phyloP scores from a whole-genome alignment of 768 basidiomycete genomes.

The Mrakia hoshinonis region DNA sequence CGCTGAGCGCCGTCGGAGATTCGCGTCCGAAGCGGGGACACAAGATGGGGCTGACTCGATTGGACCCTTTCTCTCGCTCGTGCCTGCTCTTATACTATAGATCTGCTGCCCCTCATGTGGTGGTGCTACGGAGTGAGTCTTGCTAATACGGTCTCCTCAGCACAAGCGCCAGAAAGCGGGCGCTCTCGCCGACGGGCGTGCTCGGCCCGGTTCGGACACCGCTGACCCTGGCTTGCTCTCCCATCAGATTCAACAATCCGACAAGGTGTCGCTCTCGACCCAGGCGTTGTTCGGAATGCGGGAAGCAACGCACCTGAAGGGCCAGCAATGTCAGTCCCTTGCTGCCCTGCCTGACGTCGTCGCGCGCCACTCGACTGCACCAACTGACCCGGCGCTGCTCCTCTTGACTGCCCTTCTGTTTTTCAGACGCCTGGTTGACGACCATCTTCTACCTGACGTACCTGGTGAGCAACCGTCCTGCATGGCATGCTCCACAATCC shows the following conservation, averaged over 20 bases:
- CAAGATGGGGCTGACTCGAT: too few species aligned
- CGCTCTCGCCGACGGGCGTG: too few species aligned
- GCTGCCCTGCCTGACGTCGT: background rate
- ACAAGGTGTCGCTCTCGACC: conserved; percentile 30
- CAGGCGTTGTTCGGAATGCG: conserved; percentile 20
- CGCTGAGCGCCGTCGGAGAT: background rate
- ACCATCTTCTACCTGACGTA: conserved; percentile 28
- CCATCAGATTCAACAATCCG: conserved; percentile 35
- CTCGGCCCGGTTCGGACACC: too few species aligned
- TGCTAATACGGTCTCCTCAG: too few species aligned
- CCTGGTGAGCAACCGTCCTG: too few species aligned
- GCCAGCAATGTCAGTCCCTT: background rate
- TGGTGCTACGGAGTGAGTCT: conserved; percentile 33
- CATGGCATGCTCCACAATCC: conserved; percentile 17
- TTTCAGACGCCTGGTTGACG: background rate
- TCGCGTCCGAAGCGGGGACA: too few species aligned
- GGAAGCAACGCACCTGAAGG: conserved; percentile 5
- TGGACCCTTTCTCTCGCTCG: background rate
- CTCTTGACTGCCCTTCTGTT: background rate
- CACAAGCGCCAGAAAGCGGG: too few species aligned
- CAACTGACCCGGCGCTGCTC: background rate
- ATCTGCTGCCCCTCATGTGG: conserved; percentile 31
- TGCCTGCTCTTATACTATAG: background rate
- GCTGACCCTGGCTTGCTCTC: too few species aligned
- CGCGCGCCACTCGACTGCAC: too few species aligned